Evolutionary conservation across 1,284 basidiomycete species (phyloP), one percentile per base, ranked within the genome.

Genomic region (Trametes sp.): DNA sequence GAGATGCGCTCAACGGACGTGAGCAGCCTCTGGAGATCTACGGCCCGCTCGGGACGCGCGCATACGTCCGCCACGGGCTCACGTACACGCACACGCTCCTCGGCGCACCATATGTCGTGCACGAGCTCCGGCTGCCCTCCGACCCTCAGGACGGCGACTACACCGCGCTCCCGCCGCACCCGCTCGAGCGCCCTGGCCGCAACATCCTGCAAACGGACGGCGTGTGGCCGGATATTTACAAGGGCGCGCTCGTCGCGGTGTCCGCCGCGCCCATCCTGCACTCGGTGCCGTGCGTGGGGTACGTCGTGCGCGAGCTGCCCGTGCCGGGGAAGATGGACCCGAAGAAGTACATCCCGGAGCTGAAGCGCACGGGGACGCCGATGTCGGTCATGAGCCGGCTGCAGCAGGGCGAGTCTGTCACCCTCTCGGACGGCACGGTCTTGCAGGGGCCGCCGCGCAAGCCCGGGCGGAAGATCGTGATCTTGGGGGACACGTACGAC

Each of bases 241-340:
- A 78, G 54, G 83, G 88, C 71, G 73, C 77, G 31, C 74, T 84
- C 0, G 82, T 95, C 70, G 83, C 85, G 36, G 89, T 98, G n/a
- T 88, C 87, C 58, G 94, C 94, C 10, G 94, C 89, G 0, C 94
- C 95, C 9, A 92, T 97, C 61, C 73, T 82, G 56, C 96, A 98
- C 77, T 84, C 87, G 69, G 92, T 94, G 11, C 87, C 92, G 0
- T 95, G 93, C 63, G 78, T 97, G 21, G 95, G 95, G 21, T 98
- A 90, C 74, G 87, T 95, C 48, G 78, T 98, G 45, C 78, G 80
- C 53, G 96, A 98, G 74, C 84, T 87, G 3, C 85, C 89, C n/a
- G 74, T 92, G 5, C 87, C 90, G 2, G 89, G 89, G n/a, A 92
- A 88, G 75, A 87, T 93, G 56, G 84, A 92, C 62, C 87, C 89